phyloP scores from a whole-genome alignment of 257 asterid species.

The Anisodus acutangulus region DNA sequence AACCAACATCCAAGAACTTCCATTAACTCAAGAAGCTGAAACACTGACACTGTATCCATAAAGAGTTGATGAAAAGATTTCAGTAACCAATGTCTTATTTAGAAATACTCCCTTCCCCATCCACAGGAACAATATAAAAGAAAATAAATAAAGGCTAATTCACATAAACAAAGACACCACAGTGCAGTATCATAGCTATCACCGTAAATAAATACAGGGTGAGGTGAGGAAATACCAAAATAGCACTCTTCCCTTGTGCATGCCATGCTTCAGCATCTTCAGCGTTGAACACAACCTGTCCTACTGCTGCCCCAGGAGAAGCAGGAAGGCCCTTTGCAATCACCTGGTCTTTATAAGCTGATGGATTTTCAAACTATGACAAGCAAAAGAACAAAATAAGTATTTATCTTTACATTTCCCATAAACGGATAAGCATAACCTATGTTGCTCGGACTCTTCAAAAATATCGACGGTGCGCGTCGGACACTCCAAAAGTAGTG shows the following conservation, averaged over 20 bases:
- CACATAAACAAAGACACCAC: background rate
- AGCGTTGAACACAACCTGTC: constrained; percentile 85
- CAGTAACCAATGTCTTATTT: background rate
- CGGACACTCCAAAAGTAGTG: no score
- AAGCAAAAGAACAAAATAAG: background rate
- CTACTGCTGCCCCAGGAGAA: constrained; percentile 97
- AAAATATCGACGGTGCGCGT: no score
- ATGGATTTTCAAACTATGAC: constrained; percentile 80
- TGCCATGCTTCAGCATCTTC: constrained; percentile 95
- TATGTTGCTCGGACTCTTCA: no score
- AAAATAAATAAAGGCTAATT: background rate
- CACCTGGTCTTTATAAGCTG: constrained; percentile 69
- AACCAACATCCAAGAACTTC: background rate
- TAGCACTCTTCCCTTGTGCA: constrained; percentile 86
- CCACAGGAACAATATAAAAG: background rate
- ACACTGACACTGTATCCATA: background rate
- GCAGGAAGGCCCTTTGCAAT: constrained; percentile 94
- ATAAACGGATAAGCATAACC: background rate
- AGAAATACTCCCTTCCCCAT: background rate
- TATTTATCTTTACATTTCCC: background rate
- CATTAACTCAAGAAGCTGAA: constrained; percentile 3
- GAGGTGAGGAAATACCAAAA: constrained; percentile 52
- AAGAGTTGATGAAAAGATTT: background rate
- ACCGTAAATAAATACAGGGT: background rate
- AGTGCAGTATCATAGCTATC: background rate